These are phyloP conservation scores for Phtheirospermum japonicum DNA, from an alignment of 257 asterid genomes.

Conservation along the genomic window DNA sequence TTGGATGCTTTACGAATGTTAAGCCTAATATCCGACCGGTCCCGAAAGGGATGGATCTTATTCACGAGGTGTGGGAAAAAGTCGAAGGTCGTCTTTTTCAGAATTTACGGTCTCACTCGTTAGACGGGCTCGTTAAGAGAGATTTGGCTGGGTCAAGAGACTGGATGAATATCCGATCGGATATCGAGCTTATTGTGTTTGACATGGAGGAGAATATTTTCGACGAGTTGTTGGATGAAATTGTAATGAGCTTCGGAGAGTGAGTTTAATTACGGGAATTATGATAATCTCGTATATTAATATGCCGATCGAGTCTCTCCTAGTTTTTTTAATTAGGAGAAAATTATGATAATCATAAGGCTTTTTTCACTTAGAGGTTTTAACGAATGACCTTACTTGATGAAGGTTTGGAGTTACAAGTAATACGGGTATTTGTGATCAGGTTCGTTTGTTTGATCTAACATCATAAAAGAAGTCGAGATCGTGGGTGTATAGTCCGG, in stretches of 20 bases:
- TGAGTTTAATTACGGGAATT: slow-evolving; percentile 20
- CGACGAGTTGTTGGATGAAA: slow-evolving; percentile 60
- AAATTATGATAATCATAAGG: slow-evolving; percentile 14
- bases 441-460: slow-evolving; percentile 15
- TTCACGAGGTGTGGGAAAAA: slow-evolving; percentile 68
- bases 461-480: not conserved
- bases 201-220: slow-evolving; percentile 64
- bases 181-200: slow-evolving; percentile 47
- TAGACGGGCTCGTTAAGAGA: slow-evolving; percentile 59
- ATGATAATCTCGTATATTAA: no score
- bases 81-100: slow-evolving; percentile 56
- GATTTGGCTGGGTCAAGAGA: slow-evolving; percentile 53
- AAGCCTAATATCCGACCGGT: slow-evolving; percentile 38
- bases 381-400: slow-evolving; percentile 18
- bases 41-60: slow-evolving; percentile 80
- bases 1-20: slow-evolving; percentile 42
- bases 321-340: slow-evolving; percentile 3
- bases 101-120: slow-evolving; percentile 44
- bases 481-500: not conserved
- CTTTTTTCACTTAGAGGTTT: slow-evolving; percentile 13
- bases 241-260: slow-evolving; percentile 36
- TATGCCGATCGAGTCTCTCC: not conserved
- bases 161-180: slow-evolving; percentile 62
- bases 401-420: slow-evolving; percentile 8
- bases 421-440: not conserved